Base-by-base conservation (phyloP, 2,329 filamentous ascomycete species). In the Aspergillus uvarum region DNA sequence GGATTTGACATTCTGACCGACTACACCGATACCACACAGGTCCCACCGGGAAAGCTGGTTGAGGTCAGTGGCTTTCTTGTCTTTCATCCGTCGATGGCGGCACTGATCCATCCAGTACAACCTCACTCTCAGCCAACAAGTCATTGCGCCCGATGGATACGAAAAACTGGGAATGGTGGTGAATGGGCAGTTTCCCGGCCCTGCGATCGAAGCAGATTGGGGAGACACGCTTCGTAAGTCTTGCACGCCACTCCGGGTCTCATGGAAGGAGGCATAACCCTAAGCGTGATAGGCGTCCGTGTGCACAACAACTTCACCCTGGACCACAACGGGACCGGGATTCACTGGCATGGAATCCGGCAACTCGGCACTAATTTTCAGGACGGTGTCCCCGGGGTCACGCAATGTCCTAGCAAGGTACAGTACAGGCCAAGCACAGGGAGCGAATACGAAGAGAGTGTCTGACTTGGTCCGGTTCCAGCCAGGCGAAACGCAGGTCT, bases 151-250 rank as follows among this genome's bases (percentile, higher is more conserved):
- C 16, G 48, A 51, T 31, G 48, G 48, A 51, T 51, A 51, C 48
- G 12, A 19, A 31, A 51, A 16, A 16, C 16, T 19, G 12, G 26
- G 19, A 31, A 51, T 31, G 48, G 48, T 51, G 19, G 48, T 51
- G 16, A 51, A 51, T 51, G 42, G 42, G 42, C 42, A 47, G 19
- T 5, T 85, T 62, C 89, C 89, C 0, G 89, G 87, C 0, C 89
- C 89, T 1, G 79, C 82, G 16, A 85, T 92, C 59, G 81, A 83
- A 62, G 87, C 83, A 14, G 82, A 87, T 72, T 87, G 85, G 85
- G 85, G 85, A 38, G 85, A 88, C 67, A 75, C 61, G n/a, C 75
- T 87, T 2, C 42, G 42, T 47, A 47, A 47, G 42, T 47, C 42
- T 47, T 47, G 14, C n/a, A n/a, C n/a, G n/a, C n/a, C 19, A 21